Evolutionary conservation across 1,139 yeast genomes (phyloP), one percentile per base, ranked within the genome.

Genomic region (Yamadazyma sp.): DNA sequence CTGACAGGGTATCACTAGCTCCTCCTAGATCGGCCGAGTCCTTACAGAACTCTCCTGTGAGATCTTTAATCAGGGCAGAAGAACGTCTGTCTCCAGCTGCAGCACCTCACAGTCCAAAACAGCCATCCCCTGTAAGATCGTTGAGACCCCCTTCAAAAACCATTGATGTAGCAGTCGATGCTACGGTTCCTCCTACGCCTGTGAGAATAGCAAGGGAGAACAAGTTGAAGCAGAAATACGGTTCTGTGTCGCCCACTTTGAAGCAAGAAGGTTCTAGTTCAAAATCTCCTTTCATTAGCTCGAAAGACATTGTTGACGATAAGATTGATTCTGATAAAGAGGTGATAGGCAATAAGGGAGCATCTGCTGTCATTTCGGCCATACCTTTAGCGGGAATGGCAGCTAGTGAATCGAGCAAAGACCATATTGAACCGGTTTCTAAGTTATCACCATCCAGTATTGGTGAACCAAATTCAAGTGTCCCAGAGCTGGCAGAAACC

Each of bases 11-110:
- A 17, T 48, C 57, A 5, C 47, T 56, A 34, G 62, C 60, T 2
- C 62, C 62, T 8, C 54, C 55, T 18, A 52, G 52, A 40, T 46
- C 43, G 16, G 53, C 43, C 26, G 44, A 38, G 12, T 52, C 54
- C 2, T 13, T 31, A 7, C 39, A 39, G 10, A 37, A 33, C 20
- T 42, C 45, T 4, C 45, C 45, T 6, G 41, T 37, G 6, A 43
- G 37, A 33, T 35, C 43, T 6, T 24, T 31, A n/a, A 7, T 16
- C 7, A 27, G 11, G 14, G 20, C 29, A n/a, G 29, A 27, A 14
- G 47, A 35, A 14, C 28, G 41, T 16, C 46, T 44, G 45, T 54
- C 56, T 1, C 48, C 56, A 10, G 30, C 32, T 3, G 51, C 51
- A 3, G 57, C 56, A n/a, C 46, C 50, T 6, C 50, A 48, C 25